A percentile compares a stretch with the other conserved stretches of the same genome.
Evolutionary conservation across 257 asterid genomes (phyloP).

Genomic region (Hygrophila difformis): DNA sequence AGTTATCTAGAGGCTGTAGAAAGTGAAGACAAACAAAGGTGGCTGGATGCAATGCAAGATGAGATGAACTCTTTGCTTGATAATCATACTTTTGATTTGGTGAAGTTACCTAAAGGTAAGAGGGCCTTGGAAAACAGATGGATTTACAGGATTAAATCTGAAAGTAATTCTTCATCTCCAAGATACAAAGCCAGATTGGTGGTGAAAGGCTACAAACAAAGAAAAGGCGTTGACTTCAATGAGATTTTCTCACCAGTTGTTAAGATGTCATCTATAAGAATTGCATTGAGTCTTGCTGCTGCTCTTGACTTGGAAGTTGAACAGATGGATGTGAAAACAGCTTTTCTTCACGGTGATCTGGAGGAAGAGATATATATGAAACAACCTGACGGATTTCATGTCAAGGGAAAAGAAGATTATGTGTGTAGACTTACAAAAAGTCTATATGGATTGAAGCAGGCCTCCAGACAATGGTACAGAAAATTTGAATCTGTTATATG

Average conservation of each 20-base stretch:
- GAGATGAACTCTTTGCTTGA: conserved; percentile 13
- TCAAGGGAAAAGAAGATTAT: too few relatives aligned
- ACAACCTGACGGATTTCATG: too few relatives aligned
- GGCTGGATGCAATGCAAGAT: conserved; percentile 10
- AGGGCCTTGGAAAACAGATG: conserved; percentile 5
- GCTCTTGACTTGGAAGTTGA: background rate
- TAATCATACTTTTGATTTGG: conserved; percentile 12
- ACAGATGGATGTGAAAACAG: too few relatives aligned
- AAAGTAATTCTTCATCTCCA: background rate
- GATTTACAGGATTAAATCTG: background rate
- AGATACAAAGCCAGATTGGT: background rate
- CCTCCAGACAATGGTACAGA: too few relatives aligned
- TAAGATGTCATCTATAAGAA: background rate
- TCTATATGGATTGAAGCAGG: too few relatives aligned
- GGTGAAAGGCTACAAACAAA: background rate
- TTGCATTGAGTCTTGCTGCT: background rate
- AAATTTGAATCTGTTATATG: too few relatives aligned
- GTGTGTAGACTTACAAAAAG: too few relatives aligned
- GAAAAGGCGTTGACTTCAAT: background rate
- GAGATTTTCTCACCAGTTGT: background rate
- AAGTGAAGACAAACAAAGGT: background rate
- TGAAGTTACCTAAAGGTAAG: conserved; percentile 6
- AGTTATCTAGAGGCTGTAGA: conserved; percentile 1
- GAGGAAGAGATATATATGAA: too few relatives aligned
- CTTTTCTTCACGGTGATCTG: too few relatives aligned